Conservation (phyloP, 1,284 basidiomycete species). For the Melampsora larici-populina region DNA sequence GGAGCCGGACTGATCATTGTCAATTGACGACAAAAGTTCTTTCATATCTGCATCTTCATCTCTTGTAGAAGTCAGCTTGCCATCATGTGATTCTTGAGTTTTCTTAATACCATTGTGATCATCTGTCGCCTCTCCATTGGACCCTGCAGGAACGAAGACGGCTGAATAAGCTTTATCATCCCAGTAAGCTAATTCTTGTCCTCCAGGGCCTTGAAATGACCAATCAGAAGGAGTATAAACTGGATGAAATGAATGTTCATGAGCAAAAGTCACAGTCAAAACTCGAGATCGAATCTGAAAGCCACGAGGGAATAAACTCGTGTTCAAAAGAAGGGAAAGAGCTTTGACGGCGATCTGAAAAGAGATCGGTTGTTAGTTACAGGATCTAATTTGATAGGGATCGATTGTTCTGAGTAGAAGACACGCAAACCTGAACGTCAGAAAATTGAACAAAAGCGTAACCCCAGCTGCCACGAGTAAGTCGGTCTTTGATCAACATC, state of each 20-base stretch:
- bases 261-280: conserved; percentile 47
- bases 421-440: conserved; percentile 66
- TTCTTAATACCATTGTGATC: conserved; percentile 22
- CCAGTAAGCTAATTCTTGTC: conserved; percentile 48
- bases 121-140: conserved; percentile 31
- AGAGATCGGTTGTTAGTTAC: no score
- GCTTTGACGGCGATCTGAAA: conserved; percentile 47
- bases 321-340: conserved; percentile 46
- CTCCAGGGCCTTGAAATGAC: conserved; percentile 47
- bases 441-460: conserved; percentile 88
- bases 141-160: conserved; percentile 41
- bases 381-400: no score
- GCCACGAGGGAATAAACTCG: conserved; percentile 46
- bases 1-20: conserved; percentile 42
- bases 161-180: conserved; percentile 48
- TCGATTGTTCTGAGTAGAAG: not conserved
- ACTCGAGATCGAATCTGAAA: conserved; percentile 47
- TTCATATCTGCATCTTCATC: conserved; percentile 47
- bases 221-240: conserved; percentile 48
- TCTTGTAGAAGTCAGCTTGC: conserved; percentile 1
- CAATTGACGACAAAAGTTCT: conserved; percentile 48
- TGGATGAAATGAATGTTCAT: conserved; percentile 49
- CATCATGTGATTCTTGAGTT: conserved; percentile 2
- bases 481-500: conserved; percentile 78
- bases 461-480: conserved; percentile 76